Base-by-base conservation (phyloP, 345 rosid genomes). In the Noccaea caerulescens region DNA sequence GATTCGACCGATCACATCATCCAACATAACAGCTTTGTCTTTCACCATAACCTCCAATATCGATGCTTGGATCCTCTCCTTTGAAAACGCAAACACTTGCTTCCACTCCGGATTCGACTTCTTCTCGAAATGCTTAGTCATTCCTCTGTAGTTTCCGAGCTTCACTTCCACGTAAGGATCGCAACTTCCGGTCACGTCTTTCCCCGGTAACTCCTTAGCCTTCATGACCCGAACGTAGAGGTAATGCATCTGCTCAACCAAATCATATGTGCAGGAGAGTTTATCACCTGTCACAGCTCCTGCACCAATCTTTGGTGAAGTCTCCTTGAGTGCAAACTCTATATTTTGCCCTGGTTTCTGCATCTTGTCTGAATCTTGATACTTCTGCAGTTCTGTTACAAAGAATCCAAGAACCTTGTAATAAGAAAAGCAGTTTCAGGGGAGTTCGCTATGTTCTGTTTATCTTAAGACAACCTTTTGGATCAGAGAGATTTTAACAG, bases 221-320 rank as follows among this genome's bases (percentile, higher is more conserved):
- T 93, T 94, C 30, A 91, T 86, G 6, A 91, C 96, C 37, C 81
- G 89, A 45, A 94, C 95, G 67, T 91, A 94, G 33, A 94, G 95
- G 82, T 94, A 94, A 13, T 89, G 93, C 99, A 94, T 94, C 78
- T 94, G 99, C 81, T 94, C 99, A 27, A 94, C 98, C 30, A 94
- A 88, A 71, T 94, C 99, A 84, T 94, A 94, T 39, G 99, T 89
- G 84, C 87, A 65, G 2, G 96, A 83, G 44, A 87, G 96, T 84
- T 89, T 94, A 62, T 91, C 96, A 18, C 83, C 89, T 0, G 87
- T 71, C 8, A 84, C 27, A 52, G 77, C 75, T 56, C 85, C 93
- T 16, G 88, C 96, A n/a, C 99, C 97, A 18, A 94, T 89, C 61
- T 89, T 91, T 16, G 99, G 99, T n/a, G 84, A 79, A 59, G 99